Evolutionary conservation across 2,329 filamentous ascomycete species (phyloP).

Genomic region (Decorospora gaudefroyi): DNA sequence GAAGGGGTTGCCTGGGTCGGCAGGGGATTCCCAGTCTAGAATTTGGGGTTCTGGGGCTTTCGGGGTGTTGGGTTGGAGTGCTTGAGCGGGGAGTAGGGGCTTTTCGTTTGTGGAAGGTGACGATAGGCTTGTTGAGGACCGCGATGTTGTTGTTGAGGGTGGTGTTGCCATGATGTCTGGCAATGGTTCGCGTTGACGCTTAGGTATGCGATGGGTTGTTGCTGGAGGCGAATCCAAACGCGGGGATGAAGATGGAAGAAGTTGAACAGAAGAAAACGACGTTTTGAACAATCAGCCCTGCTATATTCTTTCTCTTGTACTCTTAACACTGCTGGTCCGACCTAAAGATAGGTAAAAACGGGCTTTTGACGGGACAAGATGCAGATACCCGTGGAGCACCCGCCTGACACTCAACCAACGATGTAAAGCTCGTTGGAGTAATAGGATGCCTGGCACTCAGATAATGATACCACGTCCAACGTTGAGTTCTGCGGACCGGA

Average conservation of each 20-base stretch:
- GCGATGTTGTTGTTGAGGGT: background rate
- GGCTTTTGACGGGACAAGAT: background rate
- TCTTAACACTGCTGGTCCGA: no score
- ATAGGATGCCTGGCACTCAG: no score
- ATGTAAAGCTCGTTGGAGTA: no score
- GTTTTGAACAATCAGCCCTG: no score
- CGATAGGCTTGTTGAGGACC: background rate
- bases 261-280: no score
- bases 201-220: background rate
- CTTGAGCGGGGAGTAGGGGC: background rate
- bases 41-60: constrained; percentile 4
- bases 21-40: constrained; percentile 28
- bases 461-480: no score
- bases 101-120: background rate
- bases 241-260: no score
- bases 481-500: no score
- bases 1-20: constrained; percentile 44
- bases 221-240: background rate
- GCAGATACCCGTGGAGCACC: background rate
- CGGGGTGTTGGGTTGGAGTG: no score
- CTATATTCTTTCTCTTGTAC: no score
- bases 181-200: background rate
- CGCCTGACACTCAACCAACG: background rate
- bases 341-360: no score
- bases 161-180: background rate